A percentile compares a stretch with the other conserved stretches of the same genome.
These are phyloP conservation scores for Naegleria fowleri DNA, from an alignment of 208 protist genomes.

Conservation along the genomic window DNA sequence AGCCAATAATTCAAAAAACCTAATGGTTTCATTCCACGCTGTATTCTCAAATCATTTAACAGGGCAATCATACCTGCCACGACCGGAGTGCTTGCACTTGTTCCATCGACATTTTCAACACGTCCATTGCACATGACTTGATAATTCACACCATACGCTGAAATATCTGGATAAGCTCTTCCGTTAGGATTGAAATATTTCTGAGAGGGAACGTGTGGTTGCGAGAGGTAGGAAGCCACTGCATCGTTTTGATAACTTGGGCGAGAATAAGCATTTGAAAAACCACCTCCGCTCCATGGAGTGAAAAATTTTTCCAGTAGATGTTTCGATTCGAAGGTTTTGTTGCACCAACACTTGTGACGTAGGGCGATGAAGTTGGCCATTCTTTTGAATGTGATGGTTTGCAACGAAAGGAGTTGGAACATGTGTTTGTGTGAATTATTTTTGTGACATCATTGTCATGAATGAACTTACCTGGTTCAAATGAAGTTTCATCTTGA, in stretches of 20 bases:
- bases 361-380: constrained; percentile 26
- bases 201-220: neutral
- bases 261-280: neutral
- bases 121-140: constrained; percentile 29
- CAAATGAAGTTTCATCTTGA: neutral
- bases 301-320: neutral
- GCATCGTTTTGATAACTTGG: neutral
- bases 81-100: constrained; percentile 40
- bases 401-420: too few species aligned
- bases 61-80: constrained; percentile 48
- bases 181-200: neutral
- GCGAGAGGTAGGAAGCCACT: neutral
- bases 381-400: too few species aligned
- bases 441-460: too few species aligned
- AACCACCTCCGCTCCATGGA: constrained; percentile 31
- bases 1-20: constrained; percentile 61
- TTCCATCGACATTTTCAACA: constrained; percentile 40
- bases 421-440: too few species aligned
- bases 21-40: constrained; percentile 38
- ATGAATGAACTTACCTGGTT: neutral
- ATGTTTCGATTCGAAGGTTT: neutral
- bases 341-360: constrained; percentile 36
- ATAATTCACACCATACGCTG: constrained; percentile 5
- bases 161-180: constrained; percentile 7
- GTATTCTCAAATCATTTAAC: constrained; percentile 45